Conservation (phyloP, 2,329 filamentous ascomycete species). For the Diaporthe capsici region DNA sequence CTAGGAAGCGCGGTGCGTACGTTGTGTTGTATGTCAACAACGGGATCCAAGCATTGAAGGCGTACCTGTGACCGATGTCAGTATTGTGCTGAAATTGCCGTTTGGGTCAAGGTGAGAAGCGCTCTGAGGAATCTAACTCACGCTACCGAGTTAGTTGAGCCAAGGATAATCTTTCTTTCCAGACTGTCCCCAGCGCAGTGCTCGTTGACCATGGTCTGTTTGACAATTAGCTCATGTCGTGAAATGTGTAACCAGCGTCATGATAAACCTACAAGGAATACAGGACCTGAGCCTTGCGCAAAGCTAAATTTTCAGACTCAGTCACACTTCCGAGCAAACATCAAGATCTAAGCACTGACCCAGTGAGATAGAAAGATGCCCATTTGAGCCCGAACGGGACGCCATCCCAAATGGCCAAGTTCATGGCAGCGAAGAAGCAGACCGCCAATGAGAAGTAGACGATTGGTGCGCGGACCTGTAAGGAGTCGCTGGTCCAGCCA, state of each 20-base stretch:
- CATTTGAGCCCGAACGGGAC: conserved; percentile 47
- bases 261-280: conserved; percentile 43
- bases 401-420: conserved; percentile 47
- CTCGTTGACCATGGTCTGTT: conserved; percentile 48
- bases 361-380: conserved; percentile 47
- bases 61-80: conserved; percentile 37
- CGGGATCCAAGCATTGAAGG: conserved; percentile 48
- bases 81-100: not conserved
- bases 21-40: conserved; percentile 46
- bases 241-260: too few species aligned
- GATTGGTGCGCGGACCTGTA: conserved; percentile 46
- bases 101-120: not conserved
- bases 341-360: not conserved
- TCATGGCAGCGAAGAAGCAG: conserved; percentile 47
- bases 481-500: conserved; percentile 48
- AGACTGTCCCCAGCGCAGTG: conserved; percentile 44
- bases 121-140: conserved; percentile 18
- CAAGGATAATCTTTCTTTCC: conserved; percentile 47
- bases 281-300: conserved; percentile 46
- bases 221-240: not conserved
- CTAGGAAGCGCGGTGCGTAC: conserved; percentile 45
- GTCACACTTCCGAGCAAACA: rapidly evolving
- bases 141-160: conserved; percentile 46
- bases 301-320: conserved; percentile 38
- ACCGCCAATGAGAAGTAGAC: conserved; percentile 47